A percentile compares a stretch with the other conserved stretches of the same genome.
phyloP scores from a whole-genome alignment of 129 eudicot species.

The Silybum marianum region DNA sequence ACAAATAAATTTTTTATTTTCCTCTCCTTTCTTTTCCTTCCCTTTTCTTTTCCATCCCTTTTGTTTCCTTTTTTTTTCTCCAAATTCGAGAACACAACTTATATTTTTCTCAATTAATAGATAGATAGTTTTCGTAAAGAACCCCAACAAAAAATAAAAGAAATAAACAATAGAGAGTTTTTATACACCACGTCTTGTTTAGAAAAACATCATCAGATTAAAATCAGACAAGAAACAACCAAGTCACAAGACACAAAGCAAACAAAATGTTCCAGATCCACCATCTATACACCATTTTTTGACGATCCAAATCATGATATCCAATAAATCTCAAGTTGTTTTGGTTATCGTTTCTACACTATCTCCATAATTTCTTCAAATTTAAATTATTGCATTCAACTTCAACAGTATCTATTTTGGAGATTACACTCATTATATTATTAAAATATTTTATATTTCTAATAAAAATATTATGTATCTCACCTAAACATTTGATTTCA shows the following conservation, averaged over 20 bases:
- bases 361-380: background rate
- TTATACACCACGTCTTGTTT: background rate
- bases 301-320: background rate
- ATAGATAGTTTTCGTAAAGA: background rate
- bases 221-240: background rate
- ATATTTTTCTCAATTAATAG: background rate
- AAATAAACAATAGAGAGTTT: background rate
- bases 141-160: background rate
- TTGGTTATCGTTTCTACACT: background rate
- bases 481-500: no score
- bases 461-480: no score
- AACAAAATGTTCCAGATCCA: background rate
- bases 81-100: no score
- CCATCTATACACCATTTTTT: background rate
- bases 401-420: no score
- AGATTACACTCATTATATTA: no score
- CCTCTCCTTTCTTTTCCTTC: no score
- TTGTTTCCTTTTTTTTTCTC: no score
- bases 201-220: background rate
- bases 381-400: no score
- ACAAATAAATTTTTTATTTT: no score
- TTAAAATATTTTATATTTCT: no score
- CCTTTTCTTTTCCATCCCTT: no score
- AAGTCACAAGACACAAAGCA: background rate
- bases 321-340: background rate